Conservation (phyloP, 176 grass and related monocot species). For the Ananas comosus region DNA sequence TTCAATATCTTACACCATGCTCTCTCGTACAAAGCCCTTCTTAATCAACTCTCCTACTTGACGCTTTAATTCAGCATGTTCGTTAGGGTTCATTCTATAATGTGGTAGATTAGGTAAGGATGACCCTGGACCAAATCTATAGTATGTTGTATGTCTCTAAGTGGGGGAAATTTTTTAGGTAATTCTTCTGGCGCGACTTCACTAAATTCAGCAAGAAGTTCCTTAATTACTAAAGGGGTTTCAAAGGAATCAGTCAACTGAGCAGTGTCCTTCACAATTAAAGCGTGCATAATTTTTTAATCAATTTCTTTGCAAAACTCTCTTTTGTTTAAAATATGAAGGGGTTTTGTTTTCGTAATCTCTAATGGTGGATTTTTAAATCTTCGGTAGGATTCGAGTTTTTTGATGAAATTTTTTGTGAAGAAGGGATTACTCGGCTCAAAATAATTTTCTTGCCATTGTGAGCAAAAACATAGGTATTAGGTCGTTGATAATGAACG, state of each 20-base stretch:
- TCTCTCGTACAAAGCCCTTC: slow-evolving; percentile 10
- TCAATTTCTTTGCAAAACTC: background rate
- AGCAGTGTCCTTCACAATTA: background rate
- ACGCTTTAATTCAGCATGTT: slow-evolving; percentile 2
- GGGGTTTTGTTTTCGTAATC: background rate
- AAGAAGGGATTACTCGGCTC: background rate
- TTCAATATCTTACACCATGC: too few species aligned
- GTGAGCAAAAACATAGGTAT: background rate
- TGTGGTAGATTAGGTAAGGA: slow-evolving; percentile 2
- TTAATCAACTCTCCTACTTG: slow-evolving; percentile 6
- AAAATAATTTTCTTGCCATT: background rate
- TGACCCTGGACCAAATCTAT: background rate
- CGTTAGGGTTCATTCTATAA: background rate
- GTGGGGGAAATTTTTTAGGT: too few species aligned
- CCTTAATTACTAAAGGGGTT: background rate
- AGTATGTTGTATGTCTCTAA: slow-evolving; percentile 3
- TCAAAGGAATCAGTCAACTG: background rate
- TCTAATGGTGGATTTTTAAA: background rate
- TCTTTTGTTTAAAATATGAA: background rate
- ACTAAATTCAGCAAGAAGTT: background rate
- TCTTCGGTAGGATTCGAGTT: background rate
- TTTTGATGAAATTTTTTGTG: background rate
- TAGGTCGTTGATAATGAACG: background rate
- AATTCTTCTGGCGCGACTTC: background rate
- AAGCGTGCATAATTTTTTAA: background rate